Base-by-base conservation (phyloP, 1,139 yeast genomes). In the Sugiyamaella grinbergsii region DNA sequence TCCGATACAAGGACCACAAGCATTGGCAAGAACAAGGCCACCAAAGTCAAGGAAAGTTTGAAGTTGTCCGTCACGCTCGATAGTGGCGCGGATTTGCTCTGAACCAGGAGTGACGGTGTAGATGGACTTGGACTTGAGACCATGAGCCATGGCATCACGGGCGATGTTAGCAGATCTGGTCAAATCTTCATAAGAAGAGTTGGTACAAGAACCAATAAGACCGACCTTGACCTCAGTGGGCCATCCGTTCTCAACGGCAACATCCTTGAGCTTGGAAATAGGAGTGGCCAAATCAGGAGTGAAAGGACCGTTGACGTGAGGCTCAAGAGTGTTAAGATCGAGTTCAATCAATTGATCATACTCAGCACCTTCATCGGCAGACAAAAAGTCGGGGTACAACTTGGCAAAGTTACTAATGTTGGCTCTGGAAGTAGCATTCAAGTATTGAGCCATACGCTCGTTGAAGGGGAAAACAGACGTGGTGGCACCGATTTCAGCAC, bases 1-100 rank as follows among this genome's bases (percentile, higher is more conserved):
- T 73, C 98, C 98, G 70, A 93, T 93, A 82, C 98, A 91, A 74
- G 98, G 98, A 73, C 98, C 98, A 81, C 98, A 91, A 59, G 98
- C 98, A 72, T 93, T 93, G 62, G 98, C 98, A 74, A 93, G 80
- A 57, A 93, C 96, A 58, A 85, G 79, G 77, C 96, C 98, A 68
- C 98, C 98, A 63, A 85, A 86, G 69, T 88, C 94, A 72, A 84
- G 82, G 75, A 93, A 90, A 64, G 91, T 85, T 69, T 85, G 76
- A 66, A 91, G 80, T 77, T 85, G 91, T 67, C 98, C 98, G 72
- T 93, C 98, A 77, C 98, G 86, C 69, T 85, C 96, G 71, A 93
- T 90, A 63, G 98, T 93, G 62, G 98, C 98, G 79, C 98, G 86
- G 64, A 93, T 89, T 80, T 91, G 98, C 79, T 93, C 98, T 62